Conservation (phyloP, 805 yeast species). For the Jamesozyma lodderae region DNA sequence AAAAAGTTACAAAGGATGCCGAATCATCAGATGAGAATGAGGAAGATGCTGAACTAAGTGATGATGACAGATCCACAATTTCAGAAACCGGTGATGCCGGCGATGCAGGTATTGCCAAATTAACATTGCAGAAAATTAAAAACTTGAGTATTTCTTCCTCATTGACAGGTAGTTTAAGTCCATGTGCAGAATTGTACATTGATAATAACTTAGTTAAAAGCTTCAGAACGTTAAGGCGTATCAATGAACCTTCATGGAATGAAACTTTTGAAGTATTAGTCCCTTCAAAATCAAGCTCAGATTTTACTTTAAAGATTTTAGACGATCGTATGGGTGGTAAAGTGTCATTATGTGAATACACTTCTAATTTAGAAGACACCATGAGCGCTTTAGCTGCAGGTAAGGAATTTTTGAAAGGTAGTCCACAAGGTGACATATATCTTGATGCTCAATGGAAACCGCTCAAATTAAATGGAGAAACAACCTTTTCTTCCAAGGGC, state of each 20-base stretch:
- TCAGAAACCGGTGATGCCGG: constrained; percentile 28
- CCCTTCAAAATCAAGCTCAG: constrained; percentile 49
- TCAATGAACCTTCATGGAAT: constrained; percentile 69
- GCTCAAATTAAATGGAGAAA: constrained; percentile 45
- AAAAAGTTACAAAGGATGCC: constrained; percentile 5
- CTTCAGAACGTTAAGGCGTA: constrained; percentile 53
- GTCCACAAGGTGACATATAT: constrained; percentile 47
- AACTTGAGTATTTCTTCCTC: constrained; percentile 47
- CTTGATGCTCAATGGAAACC: constrained; percentile 65
- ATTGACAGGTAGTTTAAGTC: constrained; percentile 38
- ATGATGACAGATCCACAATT: constrained; percentile 16
- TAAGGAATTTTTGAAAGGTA: constrained; percentile 40
- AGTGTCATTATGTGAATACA: constrained; percentile 43
- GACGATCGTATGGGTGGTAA: constrained; percentile 45
- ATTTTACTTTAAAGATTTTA: constrained; percentile 46
- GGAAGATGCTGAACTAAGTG: constrained; percentile 10
- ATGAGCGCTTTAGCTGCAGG: constrained; percentile 36
- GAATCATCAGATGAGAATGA: constrained; percentile 9
- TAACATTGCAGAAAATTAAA: constrained; percentile 51
- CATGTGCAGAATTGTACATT: constrained; percentile 59
- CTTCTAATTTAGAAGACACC: constrained; percentile 41
- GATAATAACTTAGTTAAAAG: constrained; percentile 47
- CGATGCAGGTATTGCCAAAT: constrained; percentile 62
- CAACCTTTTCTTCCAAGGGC: constrained; percentile 37
- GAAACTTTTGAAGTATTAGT: constrained; percentile 53